Base-by-base conservation (phyloP, 2,329 filamentous ascomycete species). In the Clarireedia monteithiana region DNA sequence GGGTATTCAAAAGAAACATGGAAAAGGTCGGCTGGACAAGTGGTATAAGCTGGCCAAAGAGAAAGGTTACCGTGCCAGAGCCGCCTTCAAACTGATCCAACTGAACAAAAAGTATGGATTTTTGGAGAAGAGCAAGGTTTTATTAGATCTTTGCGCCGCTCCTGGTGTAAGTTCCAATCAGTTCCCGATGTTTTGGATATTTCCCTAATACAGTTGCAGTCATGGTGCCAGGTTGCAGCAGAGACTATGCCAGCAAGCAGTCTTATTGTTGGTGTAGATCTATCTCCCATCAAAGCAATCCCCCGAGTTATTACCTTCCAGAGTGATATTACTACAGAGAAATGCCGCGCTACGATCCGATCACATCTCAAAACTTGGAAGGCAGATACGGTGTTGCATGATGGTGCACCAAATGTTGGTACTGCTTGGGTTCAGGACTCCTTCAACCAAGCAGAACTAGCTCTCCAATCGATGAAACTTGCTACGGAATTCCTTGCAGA, bases 91-190 rank as follows among this genome's bases (percentile, higher is more conserved):
- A 76, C 76, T 99, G 66, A 92, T 99, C 64, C 92, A 99, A 72
- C 77, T 99, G 67, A 99, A 99, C 77, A 96, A 97, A 75, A 97
- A 96, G 72, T 99, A 95, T 86, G 89, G 90, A 64, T 99, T 99
- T 73, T 78, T 99, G 65, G 91, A 97, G 73, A 92, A 95, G 78
- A 95, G 90, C 74, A 95, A 89, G 77, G 94, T 97, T 67, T 77
- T 96, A 59, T 79, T 99, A 71, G 95, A 99, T 85, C 87, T 99
- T 70, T 99, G 94, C 75, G 94, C 94, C 63, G 94, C 94, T 20
- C 94, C 94, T 34, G 94, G 94, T 73, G 86, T 89, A 78, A 70
- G 84, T 78, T 34, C 10, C 34, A 24, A 34, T 51, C 17, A n/a
- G 48, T n/a, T 17, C 27, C n/a, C 17, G 9, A 24, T 34, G 4